phyloP scores from a whole-genome alignment of 2,329 filamentous ascomycete species.

The Colletotrichum sp. region DNA sequence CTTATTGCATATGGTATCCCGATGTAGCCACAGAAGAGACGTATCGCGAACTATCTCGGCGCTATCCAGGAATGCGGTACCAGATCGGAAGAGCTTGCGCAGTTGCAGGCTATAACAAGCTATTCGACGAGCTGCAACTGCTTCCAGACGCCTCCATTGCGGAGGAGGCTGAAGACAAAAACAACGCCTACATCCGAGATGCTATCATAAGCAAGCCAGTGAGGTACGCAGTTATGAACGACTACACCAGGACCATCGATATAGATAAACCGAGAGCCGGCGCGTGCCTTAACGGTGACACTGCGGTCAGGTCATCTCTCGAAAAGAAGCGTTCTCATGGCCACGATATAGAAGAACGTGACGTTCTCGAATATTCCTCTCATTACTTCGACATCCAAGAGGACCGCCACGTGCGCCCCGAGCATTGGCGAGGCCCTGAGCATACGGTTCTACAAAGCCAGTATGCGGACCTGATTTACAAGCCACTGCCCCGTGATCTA shows the following conservation, averaged over 20 bases:
- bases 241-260: constrained; percentile 29
- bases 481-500: constrained; percentile 37
- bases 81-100: constrained; percentile 44
- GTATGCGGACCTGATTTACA: constrained; percentile 25
- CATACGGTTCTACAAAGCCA: neutral
- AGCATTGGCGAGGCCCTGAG: neutral
- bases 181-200: constrained; percentile 28
- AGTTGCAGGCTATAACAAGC: constrained; percentile 36
- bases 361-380: neutral
- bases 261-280: neutral
- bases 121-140: constrained; percentile 39
- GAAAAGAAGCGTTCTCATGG: neutral
- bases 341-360: neutral
- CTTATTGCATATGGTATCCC: constrained; percentile 48
- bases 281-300: neutral
- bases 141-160: constrained; percentile 39
- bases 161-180: constrained; percentile 39
- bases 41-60: constrained; percentile 32
- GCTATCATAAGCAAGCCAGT: constrained; percentile 32
- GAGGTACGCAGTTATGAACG: constrained; percentile 38
- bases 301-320: neutral
- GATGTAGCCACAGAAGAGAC: constrained; percentile 39
- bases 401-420: neutral
- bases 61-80: constrained; percentile 39
- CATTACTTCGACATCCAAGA: neutral